Conservation (phyloP, 225 moss, liverwort and hornwort genomes). For the Antitrichia curtipendula region DNA sequence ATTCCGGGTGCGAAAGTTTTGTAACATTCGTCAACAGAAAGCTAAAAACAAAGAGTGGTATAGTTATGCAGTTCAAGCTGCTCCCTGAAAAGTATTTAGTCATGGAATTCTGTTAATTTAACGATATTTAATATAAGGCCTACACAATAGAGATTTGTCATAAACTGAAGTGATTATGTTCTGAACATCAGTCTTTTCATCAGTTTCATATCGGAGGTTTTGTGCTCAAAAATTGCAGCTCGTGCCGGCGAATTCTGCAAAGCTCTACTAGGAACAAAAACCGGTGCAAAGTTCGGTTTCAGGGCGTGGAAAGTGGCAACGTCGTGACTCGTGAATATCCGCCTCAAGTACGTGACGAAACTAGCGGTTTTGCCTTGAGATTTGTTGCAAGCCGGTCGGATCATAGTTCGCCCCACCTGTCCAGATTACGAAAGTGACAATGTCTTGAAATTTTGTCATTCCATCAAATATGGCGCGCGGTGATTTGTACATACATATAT, state of each 20-base stretch:
- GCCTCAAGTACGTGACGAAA: background rate
- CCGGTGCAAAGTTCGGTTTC: background rate
- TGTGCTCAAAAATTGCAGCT: background rate
- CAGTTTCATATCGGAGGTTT: background rate
- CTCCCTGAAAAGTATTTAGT: background rate
- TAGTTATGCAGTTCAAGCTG: background rate
- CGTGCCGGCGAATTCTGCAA: background rate
- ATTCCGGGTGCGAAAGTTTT: background rate
- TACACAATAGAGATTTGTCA: background rate
- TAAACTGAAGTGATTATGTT: background rate
- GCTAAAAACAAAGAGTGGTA: background rate
- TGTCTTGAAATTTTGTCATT: background rate
- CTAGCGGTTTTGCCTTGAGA: background rate
- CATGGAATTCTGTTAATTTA: fast-evolving
- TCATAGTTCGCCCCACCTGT: background rate
- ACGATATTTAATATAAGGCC: background rate
- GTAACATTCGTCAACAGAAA: background rate
- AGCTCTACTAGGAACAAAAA: background rate
- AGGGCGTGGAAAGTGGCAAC: background rate
- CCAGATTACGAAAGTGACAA: background rate
- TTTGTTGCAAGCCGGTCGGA: background rate
- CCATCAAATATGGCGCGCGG: background rate
- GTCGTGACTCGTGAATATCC: background rate
- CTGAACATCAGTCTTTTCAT: background rate
- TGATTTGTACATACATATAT: too few relatives aligned